A percentile compares a stretch with the other conserved stretches of the same genome.
These are phyloP conservation scores for Eutrema heterophyllum DNA, from an alignment of 345 rosid genomes.

Conservation along the genomic window DNA sequence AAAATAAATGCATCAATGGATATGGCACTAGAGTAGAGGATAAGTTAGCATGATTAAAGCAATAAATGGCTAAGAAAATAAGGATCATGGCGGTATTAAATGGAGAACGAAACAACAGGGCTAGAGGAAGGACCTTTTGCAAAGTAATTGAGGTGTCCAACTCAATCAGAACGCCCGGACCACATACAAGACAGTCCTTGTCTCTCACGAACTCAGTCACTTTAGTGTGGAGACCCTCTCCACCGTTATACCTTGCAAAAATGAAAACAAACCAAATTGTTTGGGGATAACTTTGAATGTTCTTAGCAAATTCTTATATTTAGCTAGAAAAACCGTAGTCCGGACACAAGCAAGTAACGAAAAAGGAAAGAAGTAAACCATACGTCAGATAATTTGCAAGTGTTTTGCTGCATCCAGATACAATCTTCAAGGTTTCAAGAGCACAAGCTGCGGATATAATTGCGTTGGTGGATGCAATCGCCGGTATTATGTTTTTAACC, in stretches of 20 bases:
- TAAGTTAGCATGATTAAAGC: neutral
- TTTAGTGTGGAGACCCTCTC: conserved; percentile 80
- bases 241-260: conserved; percentile 74
- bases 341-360: neutral
- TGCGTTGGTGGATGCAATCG: conserved; percentile 98
- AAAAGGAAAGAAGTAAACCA: conserved; percentile 15
- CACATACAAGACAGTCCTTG: conserved; percentile 92
- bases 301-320: neutral
- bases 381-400: conserved; percentile 84
- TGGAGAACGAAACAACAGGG: neutral
- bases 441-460: conserved; percentile 91
- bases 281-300: neutral
- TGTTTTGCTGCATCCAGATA: conserved; percentile 93
- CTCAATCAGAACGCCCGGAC: conserved; percentile 88
- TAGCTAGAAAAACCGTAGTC: neutral
- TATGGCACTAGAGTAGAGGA: neutral
- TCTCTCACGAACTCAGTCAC: conserved; percentile 78
- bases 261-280: conserved; percentile 6
- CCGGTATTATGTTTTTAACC: conserved; percentile 94
- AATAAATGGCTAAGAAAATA: neutral
- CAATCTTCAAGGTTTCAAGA: conserved; percentile 91
- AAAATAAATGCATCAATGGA: neutral
- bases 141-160: conserved; percentile 64
- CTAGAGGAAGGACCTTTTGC: conserved; percentile 55
- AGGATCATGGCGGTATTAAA: neutral